phyloP scores from a whole-genome alignment of 768 basidiomycete genomes.

The Lyophyllum semitale region DNA sequence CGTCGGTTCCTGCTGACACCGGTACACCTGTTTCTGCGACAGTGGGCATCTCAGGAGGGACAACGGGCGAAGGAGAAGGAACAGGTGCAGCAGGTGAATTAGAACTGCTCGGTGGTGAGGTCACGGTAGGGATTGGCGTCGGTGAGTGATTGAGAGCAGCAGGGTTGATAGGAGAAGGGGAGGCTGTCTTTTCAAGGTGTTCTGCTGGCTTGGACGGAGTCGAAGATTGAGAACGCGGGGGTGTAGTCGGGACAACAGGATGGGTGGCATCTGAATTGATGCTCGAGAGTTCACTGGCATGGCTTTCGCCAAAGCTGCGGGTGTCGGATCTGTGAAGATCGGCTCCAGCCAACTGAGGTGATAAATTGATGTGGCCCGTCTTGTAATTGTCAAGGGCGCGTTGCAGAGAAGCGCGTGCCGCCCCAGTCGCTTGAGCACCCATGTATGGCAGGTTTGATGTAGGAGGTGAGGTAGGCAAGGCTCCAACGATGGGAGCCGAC shows the following conservation, averaged over 20 bases:
- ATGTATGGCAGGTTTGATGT: conserved; percentile 54
- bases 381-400: conserved; percentile 78
- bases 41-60: conserved; percentile 51
- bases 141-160: conserved; percentile 21
- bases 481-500: conserved; percentile 59
- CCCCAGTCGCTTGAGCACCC: conserved; percentile 64
- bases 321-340: conserved; percentile 74
- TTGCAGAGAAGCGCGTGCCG: conserved; percentile 74
- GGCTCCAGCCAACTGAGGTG: conserved; percentile 42
- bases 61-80: conserved; percentile 14
- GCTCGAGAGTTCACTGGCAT: conserved; percentile 69
- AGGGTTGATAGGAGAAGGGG: conserved; percentile 25
- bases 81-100: conserved; percentile 27
- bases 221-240: conserved; percentile 31
- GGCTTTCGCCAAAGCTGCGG: conserved; percentile 82
- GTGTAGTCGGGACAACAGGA: conserved; percentile 42
- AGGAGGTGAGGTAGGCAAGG: conserved; percentile 71
- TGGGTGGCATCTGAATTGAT: conserved; percentile 41
- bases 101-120: conserved; percentile 31
- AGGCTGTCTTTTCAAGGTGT: conserved; percentile 20
- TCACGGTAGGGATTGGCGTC: conserved; percentile 14
- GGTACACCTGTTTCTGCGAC: conserved; percentile 80
- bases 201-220: conserved; percentile 15
- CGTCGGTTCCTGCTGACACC: conserved; percentile 55
- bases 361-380: conserved; percentile 62